Conservation (phyloP, 2,329 filamentous ascomycete species). For the Trichoderma atroviride region DNA sequence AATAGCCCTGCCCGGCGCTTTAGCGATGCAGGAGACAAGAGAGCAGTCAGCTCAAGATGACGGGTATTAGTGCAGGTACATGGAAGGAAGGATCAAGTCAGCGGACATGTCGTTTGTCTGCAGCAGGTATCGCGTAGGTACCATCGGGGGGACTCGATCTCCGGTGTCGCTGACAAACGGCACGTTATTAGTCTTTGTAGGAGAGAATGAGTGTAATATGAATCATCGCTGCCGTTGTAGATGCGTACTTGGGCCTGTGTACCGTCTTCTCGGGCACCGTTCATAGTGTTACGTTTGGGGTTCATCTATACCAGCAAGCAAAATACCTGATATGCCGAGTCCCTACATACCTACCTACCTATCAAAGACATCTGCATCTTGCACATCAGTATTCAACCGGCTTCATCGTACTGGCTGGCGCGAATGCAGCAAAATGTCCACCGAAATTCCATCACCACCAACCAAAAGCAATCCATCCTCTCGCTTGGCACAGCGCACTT, state of each 20-base stretch:
- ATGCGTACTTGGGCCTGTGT: neutral
- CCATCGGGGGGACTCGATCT: neutral
- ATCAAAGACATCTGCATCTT: neutral
- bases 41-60: slow-evolving; percentile 14
- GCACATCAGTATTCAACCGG: neutral
- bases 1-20: slow-evolving; percentile 7
- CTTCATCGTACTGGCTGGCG: neutral
- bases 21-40: slow-evolving; percentile 13
- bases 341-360: neutral
- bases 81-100: neutral
- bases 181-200: neutral
- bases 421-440: neutral
- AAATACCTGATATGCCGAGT: neutral
- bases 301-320: neutral
- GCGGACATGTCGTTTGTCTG: neutral
- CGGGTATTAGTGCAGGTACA: neutral
- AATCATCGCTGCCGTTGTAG: neutral
- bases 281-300: neutral
- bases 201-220: neutral
- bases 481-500: slow-evolving; percentile 10
- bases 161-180: slow-evolving; percentile 7
- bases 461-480: neutral
- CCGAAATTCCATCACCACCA: neutral
- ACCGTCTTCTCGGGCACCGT: neutral
- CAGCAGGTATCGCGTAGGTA: neutral